Evolutionary conservation across 2,329 filamentous ascomycete genomes (phyloP).

Genomic region (Aureobasidium sp.): DNA sequence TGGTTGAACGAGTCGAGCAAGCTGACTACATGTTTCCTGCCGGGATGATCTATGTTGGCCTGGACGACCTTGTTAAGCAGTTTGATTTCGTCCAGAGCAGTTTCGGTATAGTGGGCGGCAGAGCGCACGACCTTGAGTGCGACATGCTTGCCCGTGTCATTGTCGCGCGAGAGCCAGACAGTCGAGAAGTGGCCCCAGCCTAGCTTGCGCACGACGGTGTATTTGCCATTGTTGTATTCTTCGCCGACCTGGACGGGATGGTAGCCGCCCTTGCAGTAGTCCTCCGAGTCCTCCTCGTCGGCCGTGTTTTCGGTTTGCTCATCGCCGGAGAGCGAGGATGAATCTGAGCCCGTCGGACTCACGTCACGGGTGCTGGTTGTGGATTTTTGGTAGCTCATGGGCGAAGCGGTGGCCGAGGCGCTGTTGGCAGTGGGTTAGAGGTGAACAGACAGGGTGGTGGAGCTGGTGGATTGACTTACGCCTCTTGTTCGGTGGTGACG

Average conservation of each 20-base stretch:
- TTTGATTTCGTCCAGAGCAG: slow-evolving; percentile 97
- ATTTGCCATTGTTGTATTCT: slow-evolving; percentile 95
- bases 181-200: slow-evolving; percentile 99
- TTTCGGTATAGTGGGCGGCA: slow-evolving; percentile 97
- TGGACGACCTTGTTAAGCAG: slow-evolving; percentile 93
- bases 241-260: slow-evolving; percentile 92
- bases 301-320: slow-evolving; percentile 76
- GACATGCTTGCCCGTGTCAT: slow-evolving; percentile 83
- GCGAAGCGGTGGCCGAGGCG: slow-evolving; percentile 12
- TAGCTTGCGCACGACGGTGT: slow-evolving; percentile 90
- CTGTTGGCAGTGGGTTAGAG: slow-evolving; percentile 15
- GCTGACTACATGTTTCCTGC: slow-evolving; percentile 90
- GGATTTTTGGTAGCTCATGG: slow-evolving; percentile 20
- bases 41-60: slow-evolving; percentile 89
- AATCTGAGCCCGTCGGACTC: slow-evolving; percentile 66
- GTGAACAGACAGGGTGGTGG: not conserved
- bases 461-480: slow-evolving; percentile 27
- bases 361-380: slow-evolving; percentile 47
- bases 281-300: slow-evolving; percentile 97
- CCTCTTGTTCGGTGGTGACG: slow-evolving; percentile 58
- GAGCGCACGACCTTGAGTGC: slow-evolving; percentile 96
- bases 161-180: slow-evolving; percentile 79
- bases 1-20: slow-evolving; percentile 95
- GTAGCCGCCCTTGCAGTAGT: slow-evolving; percentile 98
- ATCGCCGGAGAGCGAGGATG: slow-evolving; percentile 69